Conservation (phyloP, 352 stramenopile species). For the Blastocystis sp. region DNA sequence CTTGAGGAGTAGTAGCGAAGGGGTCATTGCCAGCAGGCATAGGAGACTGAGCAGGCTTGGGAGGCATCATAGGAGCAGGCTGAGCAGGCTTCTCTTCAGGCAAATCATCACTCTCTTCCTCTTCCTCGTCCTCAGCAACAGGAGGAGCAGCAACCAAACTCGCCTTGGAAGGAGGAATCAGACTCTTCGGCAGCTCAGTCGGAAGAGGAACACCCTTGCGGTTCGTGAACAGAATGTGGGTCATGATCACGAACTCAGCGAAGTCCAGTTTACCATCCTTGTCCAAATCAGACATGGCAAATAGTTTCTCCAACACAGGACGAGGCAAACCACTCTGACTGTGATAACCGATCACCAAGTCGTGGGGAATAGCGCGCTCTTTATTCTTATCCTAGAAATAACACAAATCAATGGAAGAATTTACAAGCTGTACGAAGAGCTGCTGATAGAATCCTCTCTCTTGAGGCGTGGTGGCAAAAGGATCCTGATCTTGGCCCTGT, state of each 20-base stretch:
- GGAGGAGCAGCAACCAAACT: not conserved
- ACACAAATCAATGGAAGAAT: not conserved
- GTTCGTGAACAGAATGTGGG: slow-evolving; percentile 7
- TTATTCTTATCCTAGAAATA: slow-evolving; percentile 26
- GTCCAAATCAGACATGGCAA: not conserved
- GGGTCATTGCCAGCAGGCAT: slow-evolving; percentile 6
- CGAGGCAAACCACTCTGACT: slow-evolving; percentile 48
- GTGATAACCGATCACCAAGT: slow-evolving; percentile 52
- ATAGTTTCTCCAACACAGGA: not conserved
- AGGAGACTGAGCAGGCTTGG: not conserved
- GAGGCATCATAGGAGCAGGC: slow-evolving; percentile 34
- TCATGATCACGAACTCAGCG: slow-evolving; percentile 30
- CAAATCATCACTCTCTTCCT: not conserved
- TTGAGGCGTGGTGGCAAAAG: slow-evolving; percentile 59
- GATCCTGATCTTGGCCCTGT: not conserved
- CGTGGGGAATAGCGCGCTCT: slow-evolving; percentile 18
- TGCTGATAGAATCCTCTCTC: slow-evolving; percentile 58
- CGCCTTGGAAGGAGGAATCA: slow-evolving; percentile 8
- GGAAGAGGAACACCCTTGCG: slow-evolving; percentile 1
- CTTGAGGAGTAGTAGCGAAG: slow-evolving; percentile 53
- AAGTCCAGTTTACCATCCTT: slow-evolving; percentile 17
- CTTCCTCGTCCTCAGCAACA: slow-evolving; percentile 7
- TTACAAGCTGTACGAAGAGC: slow-evolving; percentile 29
- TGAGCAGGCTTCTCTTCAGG: slow-evolving; percentile 29
- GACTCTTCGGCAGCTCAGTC: not conserved